phyloP scores from a whole-genome alignment of 495 filamentous ascomycete genomes.

The Podospora sp. region DNA sequence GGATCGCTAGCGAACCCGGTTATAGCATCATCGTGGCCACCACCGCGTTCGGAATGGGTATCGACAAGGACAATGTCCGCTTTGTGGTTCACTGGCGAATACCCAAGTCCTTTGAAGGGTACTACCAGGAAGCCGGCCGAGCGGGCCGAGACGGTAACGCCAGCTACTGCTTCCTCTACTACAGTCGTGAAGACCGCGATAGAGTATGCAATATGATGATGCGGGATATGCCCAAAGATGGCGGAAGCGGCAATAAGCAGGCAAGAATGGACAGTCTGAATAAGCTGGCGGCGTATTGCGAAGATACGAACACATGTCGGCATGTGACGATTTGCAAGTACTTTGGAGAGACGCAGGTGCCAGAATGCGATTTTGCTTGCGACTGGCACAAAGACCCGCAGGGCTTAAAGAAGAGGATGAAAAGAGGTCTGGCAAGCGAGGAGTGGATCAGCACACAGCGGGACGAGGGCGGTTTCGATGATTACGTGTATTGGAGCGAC shows the following conservation, averaged over 20 bases:
- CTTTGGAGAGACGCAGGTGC: constrained; percentile 69
- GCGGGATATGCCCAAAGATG: constrained; percentile 38
- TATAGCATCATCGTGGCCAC: constrained; percentile 94
- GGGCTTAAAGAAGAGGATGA: constrained; percentile 65
- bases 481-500: constrained; percentile 34
- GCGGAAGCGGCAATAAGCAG: constrained; percentile 21
- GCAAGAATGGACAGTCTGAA: constrained; percentile 51
- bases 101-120: constrained; percentile 90
- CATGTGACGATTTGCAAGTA: constrained; percentile 78
- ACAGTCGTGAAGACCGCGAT: constrained; percentile 80
- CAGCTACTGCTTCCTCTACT: constrained; percentile 83
- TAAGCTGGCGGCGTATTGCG: constrained; percentile 77
- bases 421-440: constrained; percentile 64
- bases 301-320: constrained; percentile 70
- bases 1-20: constrained; percentile 71
- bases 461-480: constrained; percentile 58
- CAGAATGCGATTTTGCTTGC: constrained; percentile 80
- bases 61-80: constrained; percentile 90
- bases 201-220: constrained; percentile 61
- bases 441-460: constrained; percentile 75
- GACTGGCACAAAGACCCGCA: constrained; percentile 81
- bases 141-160: constrained; percentile 89
- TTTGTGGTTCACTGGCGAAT: constrained; percentile 94
- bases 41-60: constrained; percentile 96
- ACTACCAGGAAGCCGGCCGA: constrained; percentile 92